phyloP scores from a whole-genome alignment of 2,329 filamentous ascomycete species.

The Pseudocercospora cruenta region DNA sequence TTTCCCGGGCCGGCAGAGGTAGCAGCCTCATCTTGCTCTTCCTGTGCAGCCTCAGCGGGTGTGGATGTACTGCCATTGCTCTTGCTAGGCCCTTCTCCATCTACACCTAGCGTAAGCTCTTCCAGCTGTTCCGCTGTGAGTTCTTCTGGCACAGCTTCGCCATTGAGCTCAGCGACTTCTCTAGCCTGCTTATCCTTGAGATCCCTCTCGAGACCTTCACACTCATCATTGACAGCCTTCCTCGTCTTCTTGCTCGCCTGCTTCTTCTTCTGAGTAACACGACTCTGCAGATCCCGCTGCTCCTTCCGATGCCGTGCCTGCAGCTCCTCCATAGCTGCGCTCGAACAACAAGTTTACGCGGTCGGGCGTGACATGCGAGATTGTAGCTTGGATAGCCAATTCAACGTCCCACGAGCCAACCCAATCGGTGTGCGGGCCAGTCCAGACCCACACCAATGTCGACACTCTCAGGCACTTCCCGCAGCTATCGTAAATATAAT shows the following conservation, averaged over 20 bases:
- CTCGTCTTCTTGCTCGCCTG: slow-evolving; percentile 82
- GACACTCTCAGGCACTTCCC: too few relatives aligned
- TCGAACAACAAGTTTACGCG: neutral
- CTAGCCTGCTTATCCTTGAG: slow-evolving; percentile 58
- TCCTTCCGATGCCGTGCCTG: slow-evolving; percentile 84
- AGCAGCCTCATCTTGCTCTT: slow-evolving; percentile 17
- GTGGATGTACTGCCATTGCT: neutral
- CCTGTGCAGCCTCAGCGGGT: neutral
- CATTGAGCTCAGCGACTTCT: slow-evolving; percentile 54
- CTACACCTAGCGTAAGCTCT: slow-evolving; percentile 27
- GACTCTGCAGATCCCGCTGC: slow-evolving; percentile 79
- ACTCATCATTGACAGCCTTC: slow-evolving; percentile 64
- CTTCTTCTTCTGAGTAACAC: slow-evolving; percentile 95
- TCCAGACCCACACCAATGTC: too few relatives aligned
- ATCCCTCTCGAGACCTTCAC: slow-evolving; percentile 60
- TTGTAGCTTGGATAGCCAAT: neutral
- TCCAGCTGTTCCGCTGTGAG: slow-evolving; percentile 26
- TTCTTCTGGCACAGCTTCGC: slow-evolving; percentile 29
- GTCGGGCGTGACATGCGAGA: neutral
- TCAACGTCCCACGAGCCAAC: too few relatives aligned
- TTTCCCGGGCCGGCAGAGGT: slow-evolving; percentile 47
- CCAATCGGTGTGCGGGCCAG: too few relatives aligned
- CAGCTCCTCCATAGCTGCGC: slow-evolving; percentile 70
- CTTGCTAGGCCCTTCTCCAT: slow-evolving; percentile 16
- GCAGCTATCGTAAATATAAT: too few relatives aligned